phyloP scores from a whole-genome alignment of 345 rosid species.

The Lepidium aucheri region DNA sequence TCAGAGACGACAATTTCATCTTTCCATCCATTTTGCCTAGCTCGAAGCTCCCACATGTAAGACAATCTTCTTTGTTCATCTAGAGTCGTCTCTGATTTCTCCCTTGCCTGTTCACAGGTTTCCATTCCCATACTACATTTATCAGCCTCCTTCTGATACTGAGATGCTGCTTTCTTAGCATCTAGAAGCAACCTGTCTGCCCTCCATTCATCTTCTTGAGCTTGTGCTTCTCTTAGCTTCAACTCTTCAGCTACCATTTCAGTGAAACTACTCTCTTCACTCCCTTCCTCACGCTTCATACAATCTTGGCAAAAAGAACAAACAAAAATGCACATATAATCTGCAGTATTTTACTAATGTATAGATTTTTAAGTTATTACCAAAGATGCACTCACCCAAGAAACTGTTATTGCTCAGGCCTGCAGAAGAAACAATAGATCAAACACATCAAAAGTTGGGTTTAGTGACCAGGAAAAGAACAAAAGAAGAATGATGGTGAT shows the following conservation, averaged over 20 bases:
- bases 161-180: conserved; percentile 59
- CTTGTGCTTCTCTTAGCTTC: conserved; percentile 47
- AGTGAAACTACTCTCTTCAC: conserved; percentile 38
- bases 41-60: conserved; percentile 39
- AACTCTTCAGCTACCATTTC: conserved; percentile 44
- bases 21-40: conserved; percentile 41
- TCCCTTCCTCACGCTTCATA: conserved; percentile 36
- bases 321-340: neutral
- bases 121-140: conserved; percentile 67
- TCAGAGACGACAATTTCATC: conserved; percentile 18
- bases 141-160: conserved; percentile 62
- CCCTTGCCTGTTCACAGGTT: conserved; percentile 63
- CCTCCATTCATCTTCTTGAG: conserved; percentile 35
- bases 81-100: conserved; percentile 44
- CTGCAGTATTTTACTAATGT: neutral
- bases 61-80: conserved; percentile 40
- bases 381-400: conserved; percentile 35
- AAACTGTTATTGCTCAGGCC: conserved; percentile 44
- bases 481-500: neutral
- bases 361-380: neutral
- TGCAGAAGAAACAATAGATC: conserved; percentile 21
- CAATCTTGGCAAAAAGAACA: conserved; percentile 35
- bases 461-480: neutral
- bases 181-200: conserved; percentile 47
- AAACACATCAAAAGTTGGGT: neutral